Percentiles rank a stretch among this genome's conserved stretches.
These are phyloP conservation scores for Botrytis medusae DNA, from an alignment of 2,329 filamentous ascomycete genomes.

Conservation along the genomic window DNA sequence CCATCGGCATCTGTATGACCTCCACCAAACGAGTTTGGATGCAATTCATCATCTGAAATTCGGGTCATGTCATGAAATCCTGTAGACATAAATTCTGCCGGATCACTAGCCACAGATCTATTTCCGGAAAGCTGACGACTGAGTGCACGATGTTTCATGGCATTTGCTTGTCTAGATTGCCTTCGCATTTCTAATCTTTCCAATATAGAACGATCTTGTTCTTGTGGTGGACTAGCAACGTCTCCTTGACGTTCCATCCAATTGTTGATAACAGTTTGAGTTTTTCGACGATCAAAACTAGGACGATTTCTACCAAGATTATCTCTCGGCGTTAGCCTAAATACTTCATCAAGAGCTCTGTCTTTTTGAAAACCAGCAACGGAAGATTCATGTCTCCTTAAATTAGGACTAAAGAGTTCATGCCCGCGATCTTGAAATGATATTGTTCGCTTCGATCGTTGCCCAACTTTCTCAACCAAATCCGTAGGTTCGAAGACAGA, in stretches of 20 bases:
- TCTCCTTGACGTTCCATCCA: constrained; percentile 80
- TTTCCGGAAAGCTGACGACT: constrained; percentile 46
- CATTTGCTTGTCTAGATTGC: constrained; percentile 35
- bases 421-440: constrained; percentile 55
- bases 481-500: constrained; percentile 81
- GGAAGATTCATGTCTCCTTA: constrained; percentile 78
- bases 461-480: constrained; percentile 70
- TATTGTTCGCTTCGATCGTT: constrained; percentile 50
- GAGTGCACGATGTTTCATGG: constrained; percentile 27
- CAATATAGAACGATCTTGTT: constrained; percentile 58
- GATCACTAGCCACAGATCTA: constrained; percentile 62
- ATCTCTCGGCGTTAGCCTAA: constrained; percentile 69
- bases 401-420: constrained; percentile 70
- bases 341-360: constrained; percentile 86
- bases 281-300: constrained; percentile 67
- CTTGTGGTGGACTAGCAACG: constrained; percentile 55
- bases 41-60: constrained; percentile 21
- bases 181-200: constrained; percentile 53
- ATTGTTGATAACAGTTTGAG: constrained; percentile 77
- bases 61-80: constrained; percentile 29
- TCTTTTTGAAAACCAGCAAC: constrained; percentile 89
- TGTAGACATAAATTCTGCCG: constrained; percentile 59
- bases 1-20: constrained; percentile 65
- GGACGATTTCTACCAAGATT: constrained; percentile 59
- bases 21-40: constrained; percentile 7